These are phyloP conservation scores for Venturia effusa DNA, from an alignment of 2,329 filamentous ascomycete species.

Conservation along the genomic window DNA sequence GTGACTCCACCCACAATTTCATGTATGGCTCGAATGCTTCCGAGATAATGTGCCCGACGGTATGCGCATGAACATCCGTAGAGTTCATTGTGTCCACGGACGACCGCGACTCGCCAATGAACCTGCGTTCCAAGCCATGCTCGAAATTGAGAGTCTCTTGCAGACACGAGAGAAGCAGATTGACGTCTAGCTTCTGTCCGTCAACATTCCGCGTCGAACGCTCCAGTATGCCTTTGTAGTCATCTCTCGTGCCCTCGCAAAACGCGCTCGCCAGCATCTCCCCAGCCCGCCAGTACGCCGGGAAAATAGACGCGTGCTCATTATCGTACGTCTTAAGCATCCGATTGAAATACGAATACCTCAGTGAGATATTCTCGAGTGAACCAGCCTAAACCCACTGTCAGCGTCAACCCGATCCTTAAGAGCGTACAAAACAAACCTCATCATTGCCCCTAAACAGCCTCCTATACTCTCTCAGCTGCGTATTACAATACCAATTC, in stretches of 20 bases:
- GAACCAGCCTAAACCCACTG: conserved; percentile 53
- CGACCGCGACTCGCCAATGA: conserved; percentile 56
- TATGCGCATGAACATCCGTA: conserved; percentile 60
- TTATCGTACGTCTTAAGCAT: conserved; percentile 94
- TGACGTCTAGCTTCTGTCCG: conserved; percentile 76
- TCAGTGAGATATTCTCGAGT: conserved; percentile 86
- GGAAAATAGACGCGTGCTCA: conserved; percentile 83
- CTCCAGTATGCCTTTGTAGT: conserved; percentile 88
- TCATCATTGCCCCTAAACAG: conserved; percentile 96
- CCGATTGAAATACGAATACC: conserved; percentile 93
- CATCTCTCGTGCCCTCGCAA: conserved; percentile 89
- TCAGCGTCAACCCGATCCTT: conserved; percentile 14
- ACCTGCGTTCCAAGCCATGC: conserved; percentile 76
- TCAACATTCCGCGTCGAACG: conserved; percentile 70
- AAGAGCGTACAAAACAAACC: conserved; percentile 16
- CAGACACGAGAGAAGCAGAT: conserved; percentile 74
- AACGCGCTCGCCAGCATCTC: conserved; percentile 85
- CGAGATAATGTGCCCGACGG: conserved; percentile 84
- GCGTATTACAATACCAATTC: conserved; percentile 97
- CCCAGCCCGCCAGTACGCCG: conserved; percentile 75
- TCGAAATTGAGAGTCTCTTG: conserved; percentile 97
- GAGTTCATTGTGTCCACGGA: conserved; percentile 95
- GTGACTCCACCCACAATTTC: conserved; percentile 92
- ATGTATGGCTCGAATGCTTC: conserved; percentile 96
- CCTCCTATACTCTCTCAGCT: conserved; percentile 87